phyloP scores from a whole-genome alignment of 2,329 filamentous ascomycete species.

The Teratosphaeria nubilosa region DNA sequence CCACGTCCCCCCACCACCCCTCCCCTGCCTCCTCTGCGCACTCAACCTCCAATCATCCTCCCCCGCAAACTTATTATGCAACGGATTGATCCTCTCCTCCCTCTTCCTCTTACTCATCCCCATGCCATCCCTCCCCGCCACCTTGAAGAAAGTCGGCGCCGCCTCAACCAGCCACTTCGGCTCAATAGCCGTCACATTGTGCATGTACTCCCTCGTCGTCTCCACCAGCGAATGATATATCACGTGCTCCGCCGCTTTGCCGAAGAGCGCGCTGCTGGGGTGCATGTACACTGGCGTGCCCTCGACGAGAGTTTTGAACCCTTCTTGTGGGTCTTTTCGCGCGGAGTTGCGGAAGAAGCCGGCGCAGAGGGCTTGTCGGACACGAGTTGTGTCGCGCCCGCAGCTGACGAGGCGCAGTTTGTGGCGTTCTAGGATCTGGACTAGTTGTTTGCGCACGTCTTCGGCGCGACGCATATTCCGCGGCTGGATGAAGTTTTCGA shows the following conservation, averaged over 20 bases:
- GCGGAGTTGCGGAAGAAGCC: constrained; percentile 96
- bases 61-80: constrained; percentile 84
- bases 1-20: constrained; percentile 90
- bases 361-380: constrained; percentile 78
- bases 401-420: constrained; percentile 74
- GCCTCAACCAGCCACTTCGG: constrained; percentile 90
- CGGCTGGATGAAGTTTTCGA: constrained; percentile 95
- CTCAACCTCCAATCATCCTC: constrained; percentile 94
- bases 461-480: constrained; percentile 79
- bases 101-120: constrained; percentile 77
- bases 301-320: constrained; percentile 95
- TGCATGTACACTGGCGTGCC: constrained; percentile 92
- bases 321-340: constrained; percentile 89
- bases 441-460: constrained; percentile 84
- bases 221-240: constrained; percentile 86
- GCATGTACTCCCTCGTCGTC: constrained; percentile 98
- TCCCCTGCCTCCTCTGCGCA: constrained; percentile 73
- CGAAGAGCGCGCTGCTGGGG: constrained; percentile 82
- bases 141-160: constrained; percentile 98
- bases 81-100: constrained; percentile 85
- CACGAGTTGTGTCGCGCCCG: constrained; percentile 74
- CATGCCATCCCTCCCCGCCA: constrained; percentile 67
- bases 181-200: constrained; percentile 83
- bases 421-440: constrained; percentile 90
- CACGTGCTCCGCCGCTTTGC: constrained; percentile 92